A percentile compares a stretch with the other conserved stretches of the same genome.
Evolutionary conservation across 805 yeast genomes (phyloP).

Genomic region (Zygosaccharomyces kombuchaensis): DNA sequence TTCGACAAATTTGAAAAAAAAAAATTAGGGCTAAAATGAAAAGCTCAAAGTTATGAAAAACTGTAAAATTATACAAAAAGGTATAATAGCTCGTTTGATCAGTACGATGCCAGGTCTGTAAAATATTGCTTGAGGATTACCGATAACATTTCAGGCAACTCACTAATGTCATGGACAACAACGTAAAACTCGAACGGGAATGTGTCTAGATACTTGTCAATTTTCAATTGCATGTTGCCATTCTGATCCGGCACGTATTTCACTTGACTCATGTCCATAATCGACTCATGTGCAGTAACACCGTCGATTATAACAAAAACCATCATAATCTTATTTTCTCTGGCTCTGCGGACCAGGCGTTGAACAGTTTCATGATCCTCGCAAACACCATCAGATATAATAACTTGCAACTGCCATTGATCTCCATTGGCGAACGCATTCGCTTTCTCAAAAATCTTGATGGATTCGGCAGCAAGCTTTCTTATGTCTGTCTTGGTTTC

Average conservation of each 20-base stretch:
- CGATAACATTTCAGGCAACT: conserved; percentile 87
- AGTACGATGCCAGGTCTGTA: conserved; percentile 51
- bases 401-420: conserved; percentile 89
- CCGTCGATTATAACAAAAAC: conserved; percentile 95
- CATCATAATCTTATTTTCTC: conserved; percentile 89
- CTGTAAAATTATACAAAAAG: not conserved
- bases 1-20: not conserved
- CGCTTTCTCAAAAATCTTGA: conserved; percentile 64
- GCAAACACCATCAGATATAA: conserved; percentile 94
- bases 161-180: conserved; percentile 82
- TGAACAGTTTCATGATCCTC: conserved; percentile 86
- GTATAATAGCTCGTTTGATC: not conserved
- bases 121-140: conserved; percentile 89
- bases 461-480: conserved; percentile 65
- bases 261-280: conserved; percentile 92
- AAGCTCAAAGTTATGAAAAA: not conserved
- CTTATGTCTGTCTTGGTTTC: conserved; percentile 83
- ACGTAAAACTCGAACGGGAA: conserved; percentile 98
- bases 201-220: conserved; percentile 79
- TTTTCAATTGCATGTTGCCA: conserved; percentile 70
- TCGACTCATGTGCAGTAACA: conserved; percentile 74
- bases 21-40: conserved; percentile 2
- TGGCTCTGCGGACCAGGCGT: conserved; percentile 81
- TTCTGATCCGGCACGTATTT: conserved; percentile 63
- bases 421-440: conserved; percentile 52